Conservation (phyloP, 495 filamentous ascomycete species). For the Hypoxylon intermedium region DNA sequence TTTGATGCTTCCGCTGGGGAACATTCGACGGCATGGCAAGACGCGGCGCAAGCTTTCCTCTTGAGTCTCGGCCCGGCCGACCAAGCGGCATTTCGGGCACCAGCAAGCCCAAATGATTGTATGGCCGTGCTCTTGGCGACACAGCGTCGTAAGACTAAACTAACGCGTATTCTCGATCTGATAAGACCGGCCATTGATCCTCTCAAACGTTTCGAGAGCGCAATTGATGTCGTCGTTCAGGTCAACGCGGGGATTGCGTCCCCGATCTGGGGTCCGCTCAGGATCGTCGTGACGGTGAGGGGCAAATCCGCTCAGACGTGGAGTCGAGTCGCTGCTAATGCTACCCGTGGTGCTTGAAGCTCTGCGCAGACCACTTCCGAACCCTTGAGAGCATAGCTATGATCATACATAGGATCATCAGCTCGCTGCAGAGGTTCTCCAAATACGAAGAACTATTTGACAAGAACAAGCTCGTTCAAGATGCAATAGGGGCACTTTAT, state of each 20-base stretch:
- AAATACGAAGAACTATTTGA: conserved; percentile 40
- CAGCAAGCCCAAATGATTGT: conserved; percentile 25
- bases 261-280: conserved; percentile 32
- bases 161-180: conserved; percentile 24
- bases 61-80: conserved; percentile 15
- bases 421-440: conserved; percentile 37
- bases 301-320: neutral
- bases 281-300: conserved; percentile 28
- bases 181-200: conserved; percentile 31
- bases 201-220: conserved; percentile 28
- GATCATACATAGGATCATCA: conserved; percentile 37
- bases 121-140: conserved; percentile 26
- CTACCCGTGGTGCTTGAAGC: conserved; percentile 4
- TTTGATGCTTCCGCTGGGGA: neutral
- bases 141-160: conserved; percentile 23
- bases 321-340: conserved; percentile 13
- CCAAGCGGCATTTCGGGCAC: conserved; percentile 16
- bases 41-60: conserved; percentile 29
- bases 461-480: conserved; percentile 31
- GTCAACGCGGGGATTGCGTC: conserved; percentile 34
- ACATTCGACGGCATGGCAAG: conserved; percentile 18
- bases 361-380: conserved; percentile 36
- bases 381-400: conserved; percentile 39
- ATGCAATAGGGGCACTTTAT: conserved; percentile 38
- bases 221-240: conserved; percentile 32